Percentiles rank a stretch among this genome's conserved stretches.
phyloP scores from a whole-genome alignment of 2,329 filamentous ascomycete genomes.

The Exophiala sideris region DNA sequence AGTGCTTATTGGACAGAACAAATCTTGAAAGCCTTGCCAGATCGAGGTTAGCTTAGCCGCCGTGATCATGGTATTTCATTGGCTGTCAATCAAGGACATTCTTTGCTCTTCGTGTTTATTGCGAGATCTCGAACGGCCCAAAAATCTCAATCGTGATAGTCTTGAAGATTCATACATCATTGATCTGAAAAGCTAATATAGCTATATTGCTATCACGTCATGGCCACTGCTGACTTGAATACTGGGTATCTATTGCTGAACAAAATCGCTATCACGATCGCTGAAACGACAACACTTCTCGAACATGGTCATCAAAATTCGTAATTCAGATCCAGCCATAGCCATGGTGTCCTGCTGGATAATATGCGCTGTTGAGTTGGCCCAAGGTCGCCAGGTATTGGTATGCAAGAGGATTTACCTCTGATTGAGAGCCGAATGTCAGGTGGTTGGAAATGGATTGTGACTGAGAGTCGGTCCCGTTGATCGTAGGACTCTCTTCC shows the following conservation, averaged over 20 bases:
- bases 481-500: neutral
- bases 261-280: neutral
- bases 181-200: too few species aligned
- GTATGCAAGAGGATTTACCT: slow-evolving; percentile 13
- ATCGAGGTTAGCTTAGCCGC: neutral
- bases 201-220: too few species aligned
- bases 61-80: neutral
- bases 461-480: neutral
- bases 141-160: too few species aligned
- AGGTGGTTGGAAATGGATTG: slow-evolving; percentile 20
- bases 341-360: slow-evolving; percentile 8
- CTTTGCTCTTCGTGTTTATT: neutral
- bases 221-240: neutral
- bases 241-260: slow-evolving; percentile 11
- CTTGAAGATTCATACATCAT: too few species aligned
- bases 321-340: slow-evolving; percentile 21
- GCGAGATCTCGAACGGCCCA: neutral
- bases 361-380: slow-evolving; percentile 23
- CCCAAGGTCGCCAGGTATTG: slow-evolving; percentile 20
- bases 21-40: neutral
- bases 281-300: neutral
- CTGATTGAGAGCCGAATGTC: slow-evolving; percentile 6
- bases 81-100: slow-evolving; percentile 8
- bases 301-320: slow-evolving; percentile 8
- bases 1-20: neutral